Percentiles rank a stretch among this genome's conserved stretches.
Conservation (phyloP, 768 basidiomycete genomes). For the Porphyrellus cyaneotinctus region DNA sequence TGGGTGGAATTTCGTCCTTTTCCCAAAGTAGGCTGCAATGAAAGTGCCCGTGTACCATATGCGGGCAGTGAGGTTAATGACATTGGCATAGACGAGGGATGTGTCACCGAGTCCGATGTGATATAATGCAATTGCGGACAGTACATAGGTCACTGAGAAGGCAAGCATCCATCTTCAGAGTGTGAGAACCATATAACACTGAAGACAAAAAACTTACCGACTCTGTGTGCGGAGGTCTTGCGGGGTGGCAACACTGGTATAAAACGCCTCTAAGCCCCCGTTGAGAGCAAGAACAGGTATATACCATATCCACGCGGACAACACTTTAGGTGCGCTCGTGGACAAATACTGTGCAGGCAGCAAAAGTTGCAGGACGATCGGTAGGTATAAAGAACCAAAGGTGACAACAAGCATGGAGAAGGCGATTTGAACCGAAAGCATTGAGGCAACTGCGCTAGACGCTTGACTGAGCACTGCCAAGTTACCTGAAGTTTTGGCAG, state of each 20-base stretch:
- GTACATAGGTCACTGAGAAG: conserved; percentile 68
- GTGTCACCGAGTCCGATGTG: conserved; percentile 53
- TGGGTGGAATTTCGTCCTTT: conserved; percentile 10
- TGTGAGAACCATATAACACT: background rate
- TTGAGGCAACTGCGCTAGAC: conserved; percentile 48
- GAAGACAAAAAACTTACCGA: conserved; percentile 35
- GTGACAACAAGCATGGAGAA: conserved; percentile 66
- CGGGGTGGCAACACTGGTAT: conserved; percentile 71
- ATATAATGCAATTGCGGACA: conserved; percentile 46
- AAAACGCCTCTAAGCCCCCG: conserved; percentile 88
- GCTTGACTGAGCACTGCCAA: conserved; percentile 35
- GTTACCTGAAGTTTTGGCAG: background rate
- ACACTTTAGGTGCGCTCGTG: conserved; percentile 77
- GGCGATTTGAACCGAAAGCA: conserved; percentile 63
- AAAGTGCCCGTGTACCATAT: conserved; percentile 60
- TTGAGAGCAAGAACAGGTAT: conserved; percentile 89
- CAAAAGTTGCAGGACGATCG: conserved; percentile 61
- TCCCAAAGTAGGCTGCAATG: conserved; percentile 43
- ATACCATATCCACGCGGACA: conserved; percentile 80
- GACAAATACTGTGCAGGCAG: conserved; percentile 65
- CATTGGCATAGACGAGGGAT: conserved; percentile 74
- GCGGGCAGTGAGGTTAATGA: conserved; percentile 57
- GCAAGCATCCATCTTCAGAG: conserved; percentile 64
- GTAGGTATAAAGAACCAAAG: conserved; percentile 74
- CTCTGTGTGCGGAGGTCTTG: conserved; percentile 68